Evolutionary conservation across 805 yeast genomes (phyloP), one percentile per base, ranked within the genome.

Genomic region (Saturnispora halmiae): DNA sequence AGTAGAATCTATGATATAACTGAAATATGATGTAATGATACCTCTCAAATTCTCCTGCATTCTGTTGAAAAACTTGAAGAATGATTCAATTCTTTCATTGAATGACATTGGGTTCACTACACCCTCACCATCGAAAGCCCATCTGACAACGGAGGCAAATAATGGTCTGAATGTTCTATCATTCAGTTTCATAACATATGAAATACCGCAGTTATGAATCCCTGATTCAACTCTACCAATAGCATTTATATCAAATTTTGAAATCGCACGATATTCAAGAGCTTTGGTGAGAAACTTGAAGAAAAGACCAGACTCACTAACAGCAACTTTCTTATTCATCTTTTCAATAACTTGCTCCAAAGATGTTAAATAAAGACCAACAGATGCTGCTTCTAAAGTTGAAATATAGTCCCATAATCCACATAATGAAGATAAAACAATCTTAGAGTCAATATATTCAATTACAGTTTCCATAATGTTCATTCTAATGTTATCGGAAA

Each of bases 121-220:
- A 32, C 82, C 87, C 59, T 81, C 94, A 43, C 87, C 94, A 47
- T 79, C 82, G 51, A 84, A 73, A 2, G 96, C 94, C 98, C 98
- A 92, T 58, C 87, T 76, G 10, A 82, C 87, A 51, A 86, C 67
- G 20, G 79, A 68, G 6, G 88, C 90, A 63, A 92, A 92, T 55
- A 85, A 66, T 15, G 98, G 98, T 56, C 96, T 76, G 71, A 92
- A 92, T 18, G 79, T 75, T 64, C 85, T 86, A 59, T 92, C 98
- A 58, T 92, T 92, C 63, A 92, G 72, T 61, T 90, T 88, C 79
- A 92, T 72, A 15, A 90, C 94, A 50, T 77, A 79, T 19, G 67
- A 67, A 48, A 90, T 75, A 16, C 83, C 88, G 56, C 87, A 75
- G 29, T 72, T 66, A 51, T 82, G 81, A 55, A 82, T 75, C 9